A percentile compares a stretch with the other conserved stretches of the same genome.
These are phyloP conservation scores for Daphne laureola DNA, from an alignment of 441 rosid species.

Conservation along the genomic window DNA sequence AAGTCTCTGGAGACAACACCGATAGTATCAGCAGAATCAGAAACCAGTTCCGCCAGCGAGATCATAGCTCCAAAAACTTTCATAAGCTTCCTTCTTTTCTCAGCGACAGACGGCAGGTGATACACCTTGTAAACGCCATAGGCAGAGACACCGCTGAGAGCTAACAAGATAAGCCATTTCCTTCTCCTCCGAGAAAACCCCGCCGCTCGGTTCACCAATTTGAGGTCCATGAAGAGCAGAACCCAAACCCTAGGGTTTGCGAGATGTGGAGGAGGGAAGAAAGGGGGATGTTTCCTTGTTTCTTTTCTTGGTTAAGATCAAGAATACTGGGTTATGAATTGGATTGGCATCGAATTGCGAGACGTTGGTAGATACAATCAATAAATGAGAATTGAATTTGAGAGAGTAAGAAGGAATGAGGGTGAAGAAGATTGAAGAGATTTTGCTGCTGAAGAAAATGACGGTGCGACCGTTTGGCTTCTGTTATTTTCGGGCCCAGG, in stretches of 20 bases:
- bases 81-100: constrained; percentile 39
- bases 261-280: not conserved
- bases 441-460: not conserved
- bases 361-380: not conserved
- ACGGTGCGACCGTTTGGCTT: too few relatives aligned
- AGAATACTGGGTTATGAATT: not conserved
- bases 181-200: constrained; percentile 34
- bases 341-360: not conserved
- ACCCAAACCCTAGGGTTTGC: not conserved
- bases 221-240: constrained; percentile 40
- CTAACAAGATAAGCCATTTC: constrained; percentile 45
- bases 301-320: not conserved
- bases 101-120: constrained; percentile 37
- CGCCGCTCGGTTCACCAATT: constrained; percentile 29
- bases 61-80: constrained; percentile 47
- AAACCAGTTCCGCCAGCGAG: constrained; percentile 55
- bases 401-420: constrained; percentile 3
- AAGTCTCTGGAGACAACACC: constrained; percentile 60
- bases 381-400: not conserved
- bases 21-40: constrained; percentile 60
- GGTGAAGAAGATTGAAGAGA: constrained; percentile 1
- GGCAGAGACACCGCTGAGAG: constrained; percentile 44
- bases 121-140: constrained; percentile 56
- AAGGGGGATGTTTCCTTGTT: not conserved
- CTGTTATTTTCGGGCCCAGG: too few relatives aligned